Base-by-base conservation (phyloP, 192 early-diverging fungal species). In the Jimgerdemannia lactiflua region DNA sequence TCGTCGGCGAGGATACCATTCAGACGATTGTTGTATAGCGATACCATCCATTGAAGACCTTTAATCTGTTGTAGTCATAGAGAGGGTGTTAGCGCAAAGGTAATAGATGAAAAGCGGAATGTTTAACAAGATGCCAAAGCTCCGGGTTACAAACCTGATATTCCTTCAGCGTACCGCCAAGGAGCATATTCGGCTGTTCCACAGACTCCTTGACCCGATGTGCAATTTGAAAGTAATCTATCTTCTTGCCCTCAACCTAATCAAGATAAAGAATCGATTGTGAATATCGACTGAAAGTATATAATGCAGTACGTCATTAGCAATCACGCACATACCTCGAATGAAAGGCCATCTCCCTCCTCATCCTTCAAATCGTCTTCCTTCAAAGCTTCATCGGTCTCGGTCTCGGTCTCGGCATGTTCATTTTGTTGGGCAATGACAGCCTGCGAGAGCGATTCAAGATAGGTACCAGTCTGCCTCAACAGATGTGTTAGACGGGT, bases 41-140 rank as follows among this genome's bases (percentile, higher is more conserved):
- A 97, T 39, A 98, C 94, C 98, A 99, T 98, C 98, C 98, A 99
- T 86, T 99, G 92, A 29, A 99, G 85, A 73, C 98, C 98, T 75
- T 95, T 97, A 75, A 98, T 72, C 84, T 90, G 64, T 11, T 29
- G 6, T 59, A 2, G 49, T 59, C 14, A 59, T 10, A 19, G 8
- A 10, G 41, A 70, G 39, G 18, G 7, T 42, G 49, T 74, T 4
- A 42, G 42, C n/a, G n/a, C 64, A 73, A n/a, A 29, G 20, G 66
- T 72, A 4, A 72, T 72, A 10, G 6, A 17, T 72, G 29, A 71
- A n/a, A 18, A 72, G 39, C 3, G 6, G 14, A 39, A 68, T 10
- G 1, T 17, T 39, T 42, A 11, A 41, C 18, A 2, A 7, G 19
- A 20, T 42, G n/a, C 10, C 67, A 18, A 67, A 42, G 49, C 49